Evolutionary conservation across 768 basidiomycete genomes (phyloP).

Genomic region (Termitomyces sp.): DNA sequence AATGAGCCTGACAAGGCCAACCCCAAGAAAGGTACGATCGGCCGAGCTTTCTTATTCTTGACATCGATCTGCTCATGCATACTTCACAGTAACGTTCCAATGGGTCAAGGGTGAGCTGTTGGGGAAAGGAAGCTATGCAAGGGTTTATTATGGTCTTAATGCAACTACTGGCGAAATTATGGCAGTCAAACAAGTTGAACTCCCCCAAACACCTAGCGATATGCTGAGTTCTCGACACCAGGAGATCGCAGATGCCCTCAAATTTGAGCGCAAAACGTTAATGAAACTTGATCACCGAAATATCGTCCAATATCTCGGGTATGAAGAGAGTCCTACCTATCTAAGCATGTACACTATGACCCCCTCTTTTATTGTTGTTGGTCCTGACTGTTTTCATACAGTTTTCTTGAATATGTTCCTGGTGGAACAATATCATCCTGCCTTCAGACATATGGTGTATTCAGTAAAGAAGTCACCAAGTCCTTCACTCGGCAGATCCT

Average conservation of each 20-base stretch:
- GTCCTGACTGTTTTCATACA: constrained; percentile 25
- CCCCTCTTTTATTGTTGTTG: not conserved
- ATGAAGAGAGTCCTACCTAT: constrained; percentile 69
- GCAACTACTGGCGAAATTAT: constrained; percentile 89
- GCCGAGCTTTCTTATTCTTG: not conserved
- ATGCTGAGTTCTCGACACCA: constrained; percentile 59
- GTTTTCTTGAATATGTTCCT: constrained; percentile 94
- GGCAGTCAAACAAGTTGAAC: constrained; percentile 95
- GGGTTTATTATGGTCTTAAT: constrained; percentile 89
- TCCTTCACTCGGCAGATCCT: constrained; percentile 87
- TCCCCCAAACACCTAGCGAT: constrained; percentile 72
- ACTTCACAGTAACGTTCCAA: constrained; percentile 59
- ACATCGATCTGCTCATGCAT: not conserved
- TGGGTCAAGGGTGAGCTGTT: constrained; percentile 94
- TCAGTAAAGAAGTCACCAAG: constrained; percentile 80
- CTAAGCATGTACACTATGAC: constrained; percentile 68
- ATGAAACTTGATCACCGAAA: constrained; percentile 87
- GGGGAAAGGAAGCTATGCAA: constrained; percentile 91
- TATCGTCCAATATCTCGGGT: constrained; percentile 91
- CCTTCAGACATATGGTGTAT: constrained; percentile 74
- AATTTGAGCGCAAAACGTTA: constrained; percentile 82
- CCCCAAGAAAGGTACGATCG: constrained; percentile 12
- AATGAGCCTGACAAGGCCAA: not conserved
- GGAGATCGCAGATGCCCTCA: constrained; percentile 74
- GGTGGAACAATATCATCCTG: constrained; percentile 88